Evolutionary conservation across 208 protist genomes (phyloP).

Genomic region (Novymonas esmeraldas): DNA sequence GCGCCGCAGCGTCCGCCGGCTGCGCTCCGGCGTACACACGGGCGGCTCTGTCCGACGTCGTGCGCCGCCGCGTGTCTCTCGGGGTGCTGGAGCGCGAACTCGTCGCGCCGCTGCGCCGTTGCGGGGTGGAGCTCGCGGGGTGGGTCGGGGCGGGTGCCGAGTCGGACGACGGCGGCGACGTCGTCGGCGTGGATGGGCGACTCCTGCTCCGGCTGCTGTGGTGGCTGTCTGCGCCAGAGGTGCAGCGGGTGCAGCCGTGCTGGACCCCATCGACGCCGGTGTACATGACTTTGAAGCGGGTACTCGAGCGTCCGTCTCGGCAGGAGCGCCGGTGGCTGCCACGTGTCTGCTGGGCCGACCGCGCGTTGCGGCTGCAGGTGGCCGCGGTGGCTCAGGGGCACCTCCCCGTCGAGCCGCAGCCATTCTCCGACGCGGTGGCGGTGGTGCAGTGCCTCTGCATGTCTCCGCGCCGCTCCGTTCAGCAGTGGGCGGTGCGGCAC

Average conservation of each 20-base stretch:
- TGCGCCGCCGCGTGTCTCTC: conserved; percentile 23
- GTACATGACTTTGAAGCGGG: too few relatives aligned
- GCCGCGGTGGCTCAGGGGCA: conserved; percentile 19
- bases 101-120: conserved; percentile 14
- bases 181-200: not conserved
- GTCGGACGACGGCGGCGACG: not conserved
- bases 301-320: not conserved
- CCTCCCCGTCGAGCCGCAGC: conserved; percentile 19
- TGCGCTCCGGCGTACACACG: conserved; percentile 30
- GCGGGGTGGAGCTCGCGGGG: conserved; percentile 9
- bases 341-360: conserved; percentile 16
- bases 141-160: not conserved
- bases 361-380: conserved; percentile 28
- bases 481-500: conserved; percentile 12
- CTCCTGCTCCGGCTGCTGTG: conserved; percentile 9
- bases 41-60: conserved; percentile 23
- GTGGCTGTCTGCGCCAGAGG: conserved; percentile 11
- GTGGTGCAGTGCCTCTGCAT: conserved; percentile 18
- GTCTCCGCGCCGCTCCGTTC: conserved; percentile 13
- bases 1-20: not conserved
- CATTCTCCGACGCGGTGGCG: conserved; percentile 14
- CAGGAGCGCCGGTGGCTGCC: conserved; percentile 19
- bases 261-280: conserved; percentile 5
- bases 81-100: conserved; percentile 15
- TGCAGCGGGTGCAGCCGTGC: not conserved